phyloP scores from a whole-genome alignment of 2,329 filamentous ascomycete species.

The Pseudogymnoascus sp. region DNA sequence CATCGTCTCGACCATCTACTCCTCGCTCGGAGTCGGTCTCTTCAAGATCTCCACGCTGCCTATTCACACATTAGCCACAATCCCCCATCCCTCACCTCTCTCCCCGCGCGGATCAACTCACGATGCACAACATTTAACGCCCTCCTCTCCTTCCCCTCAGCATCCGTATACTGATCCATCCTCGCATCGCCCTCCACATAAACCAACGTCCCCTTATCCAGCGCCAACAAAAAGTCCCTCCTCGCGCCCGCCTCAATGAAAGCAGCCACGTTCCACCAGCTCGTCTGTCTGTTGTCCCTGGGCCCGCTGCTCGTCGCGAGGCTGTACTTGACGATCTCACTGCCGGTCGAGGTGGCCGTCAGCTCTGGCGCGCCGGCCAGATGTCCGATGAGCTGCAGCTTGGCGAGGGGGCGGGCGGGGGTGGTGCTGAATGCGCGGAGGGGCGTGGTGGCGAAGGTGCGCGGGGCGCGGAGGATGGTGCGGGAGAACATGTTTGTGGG shows the following conservation, averaged over 20 bases:
- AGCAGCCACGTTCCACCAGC: slow-evolving; percentile 75
- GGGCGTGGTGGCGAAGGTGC: slow-evolving; percentile 35
- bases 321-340: slow-evolving; percentile 68
- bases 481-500: slow-evolving; percentile 5
- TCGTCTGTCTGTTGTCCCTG: slow-evolving; percentile 65
- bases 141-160: slow-evolving; percentile 60
- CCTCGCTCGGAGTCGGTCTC: neutral
- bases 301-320: slow-evolving; percentile 63
- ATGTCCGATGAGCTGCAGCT: slow-evolving; percentile 80
- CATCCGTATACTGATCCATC: slow-evolving; percentile 59
- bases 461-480: slow-evolving; percentile 24
- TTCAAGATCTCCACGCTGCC: slow-evolving; percentile 5
- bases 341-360: slow-evolving; percentile 59
- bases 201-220: slow-evolving; percentile 81
- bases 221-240: slow-evolving; percentile 62
- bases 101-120: slow-evolving; percentile 41
- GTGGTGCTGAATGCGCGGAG: slow-evolving; percentile 70
- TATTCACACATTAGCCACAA: neutral
- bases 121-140: slow-evolving; percentile 70
- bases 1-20: neutral
- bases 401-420: slow-evolving; percentile 56
- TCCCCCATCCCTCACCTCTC: neutral
- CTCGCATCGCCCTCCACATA: slow-evolving; percentile 76
- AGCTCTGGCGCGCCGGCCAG: slow-evolving; percentile 75
- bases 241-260: slow-evolving; percentile 62